Evolutionary conservation across 345 rosid genomes (phyloP).

Genomic region (Raphanus sativus): DNA sequence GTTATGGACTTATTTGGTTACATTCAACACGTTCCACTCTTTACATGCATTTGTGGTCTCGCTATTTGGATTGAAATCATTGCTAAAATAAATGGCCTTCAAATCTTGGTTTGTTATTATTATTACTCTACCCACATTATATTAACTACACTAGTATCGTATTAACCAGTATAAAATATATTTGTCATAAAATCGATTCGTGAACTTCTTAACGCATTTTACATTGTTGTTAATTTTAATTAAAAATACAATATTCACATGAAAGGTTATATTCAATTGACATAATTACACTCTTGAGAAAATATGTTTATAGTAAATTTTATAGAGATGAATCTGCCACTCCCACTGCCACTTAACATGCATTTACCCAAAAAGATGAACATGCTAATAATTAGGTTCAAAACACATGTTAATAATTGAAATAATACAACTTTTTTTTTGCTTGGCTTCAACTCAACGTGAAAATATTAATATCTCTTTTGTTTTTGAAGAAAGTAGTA

Average conservation of each 20-base stretch:
- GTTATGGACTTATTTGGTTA: conserved; percentile 24
- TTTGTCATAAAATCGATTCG: not conserved
- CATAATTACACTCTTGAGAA: not conserved
- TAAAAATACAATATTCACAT: not conserved
- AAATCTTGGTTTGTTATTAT: conserved; percentile 4
- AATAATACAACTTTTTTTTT: not conserved
- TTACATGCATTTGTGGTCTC: conserved; percentile 17
- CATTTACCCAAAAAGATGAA: not conserved
- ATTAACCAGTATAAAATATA: not conserved
- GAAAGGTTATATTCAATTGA: not conserved
- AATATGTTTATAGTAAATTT: not conserved
- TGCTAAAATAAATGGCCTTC: not conserved
- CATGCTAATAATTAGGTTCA: not conserved
- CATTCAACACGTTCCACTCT: conserved; percentile 23
- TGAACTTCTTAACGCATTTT: not conserved
- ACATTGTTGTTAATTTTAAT: not conserved
- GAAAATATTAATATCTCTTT: not conserved
- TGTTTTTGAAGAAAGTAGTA: not conserved
- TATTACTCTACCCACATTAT: not conserved
- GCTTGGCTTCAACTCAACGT: not conserved
- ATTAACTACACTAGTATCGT: not conserved
- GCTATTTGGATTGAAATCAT: not conserved
- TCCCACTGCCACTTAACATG: not conserved
- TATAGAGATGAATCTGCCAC: not conserved
- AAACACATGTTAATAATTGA: not conserved